Evolutionary conservation across 352 stramenopile genomes (phyloP).

Genomic region (Lagenidium giganteum): DNA sequence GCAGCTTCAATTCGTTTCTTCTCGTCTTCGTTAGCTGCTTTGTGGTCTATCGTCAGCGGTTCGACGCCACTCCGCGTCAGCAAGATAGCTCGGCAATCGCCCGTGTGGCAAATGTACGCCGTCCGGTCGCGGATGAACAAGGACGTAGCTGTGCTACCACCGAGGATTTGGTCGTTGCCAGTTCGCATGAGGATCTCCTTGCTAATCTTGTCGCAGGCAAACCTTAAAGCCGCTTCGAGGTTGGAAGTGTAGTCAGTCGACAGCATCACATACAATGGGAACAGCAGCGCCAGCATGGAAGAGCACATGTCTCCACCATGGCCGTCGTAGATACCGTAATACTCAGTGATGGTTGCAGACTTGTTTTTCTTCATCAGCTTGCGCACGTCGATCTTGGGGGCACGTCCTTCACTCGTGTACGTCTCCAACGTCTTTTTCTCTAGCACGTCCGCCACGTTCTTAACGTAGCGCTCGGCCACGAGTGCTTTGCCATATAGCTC

Average conservation of each 20-base stretch:
- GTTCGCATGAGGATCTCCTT: slow-evolving; percentile 61
- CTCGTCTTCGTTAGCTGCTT: slow-evolving; percentile 58
- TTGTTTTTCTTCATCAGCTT: slow-evolving; percentile 31
- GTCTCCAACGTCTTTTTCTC: slow-evolving; percentile 33
- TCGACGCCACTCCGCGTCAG: slow-evolving; percentile 29
- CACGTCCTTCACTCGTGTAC: slow-evolving; percentile 31
- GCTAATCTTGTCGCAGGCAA: slow-evolving; percentile 55
- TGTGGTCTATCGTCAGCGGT: slow-evolving; percentile 73
- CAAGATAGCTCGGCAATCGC: slow-evolving; percentile 71
- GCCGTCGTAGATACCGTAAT: slow-evolving; percentile 76
- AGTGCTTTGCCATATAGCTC: slow-evolving; percentile 52
- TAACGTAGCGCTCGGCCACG: slow-evolving; percentile 26
- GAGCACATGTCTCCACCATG: slow-evolving; percentile 60
- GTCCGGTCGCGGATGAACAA: slow-evolving; percentile 45
- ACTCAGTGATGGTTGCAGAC: slow-evolving; percentile 34
- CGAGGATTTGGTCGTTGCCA: slow-evolving; percentile 35
- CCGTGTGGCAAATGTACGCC: slow-evolving; percentile 66
- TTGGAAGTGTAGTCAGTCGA: slow-evolving; percentile 37
- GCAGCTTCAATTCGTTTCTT: slow-evolving; percentile 63
- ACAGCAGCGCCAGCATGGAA: slow-evolving; percentile 52
- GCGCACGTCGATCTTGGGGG: slow-evolving; percentile 31
- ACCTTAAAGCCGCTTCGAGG: slow-evolving; percentile 29
- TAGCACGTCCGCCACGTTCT: slow-evolving; percentile 27
- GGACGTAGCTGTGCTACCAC: slow-evolving; percentile 57
- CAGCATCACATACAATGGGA: slow-evolving; percentile 67